Percentiles rank a stretch among this genome's conserved stretches.
These are phyloP conservation scores for Phytophthora europaea DNA, from an alignment of 352 stramenopile genomes.

Conservation along the genomic window DNA sequence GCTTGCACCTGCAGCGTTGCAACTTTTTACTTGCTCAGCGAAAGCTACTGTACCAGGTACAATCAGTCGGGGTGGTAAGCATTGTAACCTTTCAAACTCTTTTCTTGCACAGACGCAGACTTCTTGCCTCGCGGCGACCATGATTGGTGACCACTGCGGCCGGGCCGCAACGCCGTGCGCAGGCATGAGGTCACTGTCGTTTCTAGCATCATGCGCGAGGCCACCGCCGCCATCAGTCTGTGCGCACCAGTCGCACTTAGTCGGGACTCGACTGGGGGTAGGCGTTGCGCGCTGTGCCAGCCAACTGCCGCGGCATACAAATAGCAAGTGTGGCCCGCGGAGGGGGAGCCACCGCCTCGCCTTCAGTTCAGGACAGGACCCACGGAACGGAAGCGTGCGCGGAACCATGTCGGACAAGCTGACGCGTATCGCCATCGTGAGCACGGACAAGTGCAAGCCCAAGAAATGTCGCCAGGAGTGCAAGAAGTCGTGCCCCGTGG, in stretches of 20 bases:
- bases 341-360: conserved; percentile 21
- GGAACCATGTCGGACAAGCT: conserved; percentile 90
- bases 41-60: too few relatives aligned
- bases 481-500: conserved; percentile 99
- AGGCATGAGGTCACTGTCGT: not conserved
- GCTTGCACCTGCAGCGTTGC: too few relatives aligned
- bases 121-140: not conserved
- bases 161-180: not conserved
- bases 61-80: too few relatives aligned
- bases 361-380: conserved; percentile 35
- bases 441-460: conserved; percentile 99
- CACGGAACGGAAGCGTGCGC: conserved; percentile 34
- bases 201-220: conserved; percentile 21
- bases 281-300: conserved; percentile 36
- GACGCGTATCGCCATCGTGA: conserved; percentile 99
- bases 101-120: too few relatives aligned
- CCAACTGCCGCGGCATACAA: conserved; percentile 29
- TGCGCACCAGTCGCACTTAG: conserved; percentile 27
- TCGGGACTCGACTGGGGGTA: conserved; percentile 4
- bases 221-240: conserved; percentile 32
- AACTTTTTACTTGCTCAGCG: too few relatives aligned
- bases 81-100: too few relatives aligned
- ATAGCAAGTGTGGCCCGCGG: conserved; percentile 19
- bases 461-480: conserved; percentile 99
- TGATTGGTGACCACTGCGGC: conserved; percentile 8